Percentiles rank a stretch among this genome's conserved stretches.
These are phyloP conservation scores for Fonsecaea monophora DNA, from an alignment of 2,329 filamentous ascomycete species.

Conservation along the genomic window DNA sequence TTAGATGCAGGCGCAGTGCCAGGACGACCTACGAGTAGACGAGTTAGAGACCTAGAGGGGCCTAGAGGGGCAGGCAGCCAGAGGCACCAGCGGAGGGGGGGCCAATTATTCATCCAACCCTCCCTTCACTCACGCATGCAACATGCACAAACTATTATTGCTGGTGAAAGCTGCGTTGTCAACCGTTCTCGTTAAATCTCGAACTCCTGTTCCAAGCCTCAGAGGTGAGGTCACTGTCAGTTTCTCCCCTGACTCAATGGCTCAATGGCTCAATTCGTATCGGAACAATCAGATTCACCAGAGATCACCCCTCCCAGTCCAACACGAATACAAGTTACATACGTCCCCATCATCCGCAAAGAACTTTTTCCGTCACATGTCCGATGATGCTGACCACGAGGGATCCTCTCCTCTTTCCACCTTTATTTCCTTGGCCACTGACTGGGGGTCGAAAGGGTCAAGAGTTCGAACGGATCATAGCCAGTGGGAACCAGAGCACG, in stretches of 20 bases:
- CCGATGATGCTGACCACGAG: slow-evolving; percentile 8
- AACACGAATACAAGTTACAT: too few relatives aligned
- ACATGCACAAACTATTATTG: background rate
- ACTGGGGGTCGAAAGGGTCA: background rate
- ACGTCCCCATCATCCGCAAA: background rate
- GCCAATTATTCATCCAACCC: slow-evolving; percentile 1
- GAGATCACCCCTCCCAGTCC: background rate
- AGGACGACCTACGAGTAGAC: too few relatives aligned
- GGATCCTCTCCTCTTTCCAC: background rate
- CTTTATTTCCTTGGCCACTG: slow-evolving; percentile 5
- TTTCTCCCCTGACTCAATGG: background rate
- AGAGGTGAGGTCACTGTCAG: background rate
- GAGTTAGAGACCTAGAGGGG: background rate
- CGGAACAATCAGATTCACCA: background rate
- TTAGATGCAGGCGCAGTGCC: slow-evolving; percentile 20
- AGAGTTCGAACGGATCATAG: background rate
- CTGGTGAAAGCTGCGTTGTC: background rate
- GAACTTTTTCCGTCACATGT: slow-evolving; percentile 10
- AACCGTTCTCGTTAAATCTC: background rate
- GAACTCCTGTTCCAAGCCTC: background rate
- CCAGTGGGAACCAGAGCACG: slow-evolving; percentile 14
- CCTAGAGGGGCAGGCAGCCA: background rate
- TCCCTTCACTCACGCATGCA: background rate
- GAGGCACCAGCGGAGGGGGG: background rate
- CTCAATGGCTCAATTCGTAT: background rate